Evolutionary conservation across 2,329 filamentous ascomycete species (phyloP).

Genomic region (Capronia epimyces): DNA sequence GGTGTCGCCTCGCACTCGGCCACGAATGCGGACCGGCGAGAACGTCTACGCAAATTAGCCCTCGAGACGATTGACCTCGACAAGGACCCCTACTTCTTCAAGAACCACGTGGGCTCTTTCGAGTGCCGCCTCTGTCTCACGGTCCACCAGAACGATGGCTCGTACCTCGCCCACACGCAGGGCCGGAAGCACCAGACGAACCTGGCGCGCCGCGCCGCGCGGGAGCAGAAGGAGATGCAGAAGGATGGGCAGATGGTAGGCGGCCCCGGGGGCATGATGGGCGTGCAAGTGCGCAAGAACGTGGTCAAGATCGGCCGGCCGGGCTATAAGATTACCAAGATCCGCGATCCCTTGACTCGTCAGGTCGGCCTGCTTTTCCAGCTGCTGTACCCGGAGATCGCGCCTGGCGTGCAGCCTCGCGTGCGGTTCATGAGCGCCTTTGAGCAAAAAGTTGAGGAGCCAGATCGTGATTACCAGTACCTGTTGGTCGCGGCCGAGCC

Average conservation of each 20-base stretch:
- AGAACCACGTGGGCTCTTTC: constrained; percentile 97
- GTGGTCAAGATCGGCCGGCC: constrained; percentile 91
- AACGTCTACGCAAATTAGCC: constrained; percentile 94
- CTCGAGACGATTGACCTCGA: constrained; percentile 98
- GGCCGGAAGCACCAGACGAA: constrained; percentile 99
- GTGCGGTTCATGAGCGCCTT: constrained; percentile 98
- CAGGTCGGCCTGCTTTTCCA: constrained; percentile 94
- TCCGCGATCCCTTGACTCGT: constrained; percentile 77
- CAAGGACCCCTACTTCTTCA: constrained; percentile 99
- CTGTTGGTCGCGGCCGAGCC: constrained; percentile 91
- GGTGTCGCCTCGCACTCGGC: constrained; percentile 90
- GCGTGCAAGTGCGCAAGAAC: constrained; percentile 71
- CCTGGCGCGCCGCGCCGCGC: constrained; percentile 87
- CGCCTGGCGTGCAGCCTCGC: constrained; percentile 66
- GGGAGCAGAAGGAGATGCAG: constrained; percentile 85
- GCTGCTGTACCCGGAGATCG: constrained; percentile 89
- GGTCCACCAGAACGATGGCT: constrained; percentile 97
- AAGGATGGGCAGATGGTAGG: constrained; percentile 60
- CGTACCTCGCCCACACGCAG: constrained; percentile 96
- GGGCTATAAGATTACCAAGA: constrained; percentile 97
- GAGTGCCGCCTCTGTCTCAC: constrained; percentile 96
- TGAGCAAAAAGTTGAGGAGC: constrained; percentile 90
- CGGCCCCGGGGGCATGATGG: constrained; percentile 63
- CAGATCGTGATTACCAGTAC: constrained; percentile 92
- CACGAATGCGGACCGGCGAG: constrained; percentile 93